phyloP scores from a whole-genome alignment of 2,329 filamentous ascomycete genomes.

The Xylaria polymorpha region DNA sequence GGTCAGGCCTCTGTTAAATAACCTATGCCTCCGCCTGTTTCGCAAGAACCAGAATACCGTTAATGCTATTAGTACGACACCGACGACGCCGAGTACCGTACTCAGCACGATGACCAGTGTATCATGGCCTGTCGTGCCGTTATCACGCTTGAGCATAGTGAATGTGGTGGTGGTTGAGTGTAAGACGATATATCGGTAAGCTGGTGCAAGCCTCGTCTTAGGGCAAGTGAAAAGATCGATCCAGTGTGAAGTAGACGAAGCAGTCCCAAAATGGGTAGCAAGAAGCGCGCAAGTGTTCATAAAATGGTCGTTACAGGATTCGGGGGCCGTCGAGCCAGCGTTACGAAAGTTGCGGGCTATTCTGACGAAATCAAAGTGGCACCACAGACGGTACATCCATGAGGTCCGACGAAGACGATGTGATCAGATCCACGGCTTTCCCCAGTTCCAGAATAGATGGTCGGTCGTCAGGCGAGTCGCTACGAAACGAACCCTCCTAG shows the following conservation, averaged over 20 bases:
- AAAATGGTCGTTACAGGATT: conserved; percentile 13
- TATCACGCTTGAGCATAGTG: conserved; percentile 32
- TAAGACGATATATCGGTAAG: conserved; percentile 15
- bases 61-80: conserved; percentile 54
- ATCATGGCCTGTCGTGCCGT: conserved; percentile 48
- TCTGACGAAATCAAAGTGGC: neutral
- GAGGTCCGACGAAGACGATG: neutral
- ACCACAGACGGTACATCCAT: conserved; percentile 22
- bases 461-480: neutral
- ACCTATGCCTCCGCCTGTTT: conserved; percentile 54
- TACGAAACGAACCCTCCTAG: neutral
- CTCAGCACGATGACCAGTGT: conserved; percentile 64
- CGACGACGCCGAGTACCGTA: conserved; percentile 61
- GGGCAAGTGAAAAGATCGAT: conserved; percentile 12
- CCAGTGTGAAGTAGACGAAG: conserved; percentile 3
- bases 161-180: conserved; percentile 29
- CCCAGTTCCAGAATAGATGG: neutral
- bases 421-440: neutral
- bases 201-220: conserved; percentile 3
- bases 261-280: neutral
- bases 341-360: conserved; percentile 17
- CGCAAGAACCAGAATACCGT: conserved; percentile 55
- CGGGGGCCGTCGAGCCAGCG: conserved; percentile 31
- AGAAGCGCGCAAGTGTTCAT: conserved; percentile 1
- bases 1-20: conserved; percentile 67